These are phyloP conservation scores for Penicillium nucicola DNA, from an alignment of 495 filamentous ascomycete genomes.

Conservation along the genomic window DNA sequence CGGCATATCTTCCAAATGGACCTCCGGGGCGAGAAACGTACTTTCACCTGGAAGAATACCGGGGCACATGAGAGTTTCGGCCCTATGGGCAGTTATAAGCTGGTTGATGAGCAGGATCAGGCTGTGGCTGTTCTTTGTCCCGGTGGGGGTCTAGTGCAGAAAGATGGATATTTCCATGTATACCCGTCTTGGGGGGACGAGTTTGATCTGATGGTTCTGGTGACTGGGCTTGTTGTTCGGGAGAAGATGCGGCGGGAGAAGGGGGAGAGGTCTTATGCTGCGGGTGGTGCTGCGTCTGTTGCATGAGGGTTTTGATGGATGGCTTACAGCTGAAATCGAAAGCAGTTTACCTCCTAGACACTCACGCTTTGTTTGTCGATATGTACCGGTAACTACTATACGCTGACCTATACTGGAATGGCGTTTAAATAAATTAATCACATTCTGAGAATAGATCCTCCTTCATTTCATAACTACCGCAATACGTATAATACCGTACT, in stretches of 20 bases:
- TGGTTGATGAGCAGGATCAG: background rate
- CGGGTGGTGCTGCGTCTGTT: no score
- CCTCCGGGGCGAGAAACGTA: background rate
- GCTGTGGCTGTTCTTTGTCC: background rate
- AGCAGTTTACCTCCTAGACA: no score
- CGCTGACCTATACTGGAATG: no score
- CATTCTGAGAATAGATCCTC: no score
- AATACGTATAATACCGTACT: no score
- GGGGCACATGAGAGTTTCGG: background rate
- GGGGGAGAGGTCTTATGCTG: no score
- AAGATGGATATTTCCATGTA: background rate
- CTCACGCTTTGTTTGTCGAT: no score
- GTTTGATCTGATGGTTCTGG: background rate
- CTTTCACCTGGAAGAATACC: constrained; percentile 3
- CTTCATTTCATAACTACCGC: no score
- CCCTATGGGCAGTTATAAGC: background rate
- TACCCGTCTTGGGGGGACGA: background rate
- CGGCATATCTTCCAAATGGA: background rate
- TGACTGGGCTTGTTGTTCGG: background rate
- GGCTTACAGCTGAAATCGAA: no score
- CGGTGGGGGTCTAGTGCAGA: background rate
- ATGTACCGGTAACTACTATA: no score
- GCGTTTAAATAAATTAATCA: no score
- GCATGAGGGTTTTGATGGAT: no score
- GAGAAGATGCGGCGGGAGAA: background rate